Conservation (phyloP, 148 eudicot genomes). For the Tetragonia tetragonoides region DNA sequence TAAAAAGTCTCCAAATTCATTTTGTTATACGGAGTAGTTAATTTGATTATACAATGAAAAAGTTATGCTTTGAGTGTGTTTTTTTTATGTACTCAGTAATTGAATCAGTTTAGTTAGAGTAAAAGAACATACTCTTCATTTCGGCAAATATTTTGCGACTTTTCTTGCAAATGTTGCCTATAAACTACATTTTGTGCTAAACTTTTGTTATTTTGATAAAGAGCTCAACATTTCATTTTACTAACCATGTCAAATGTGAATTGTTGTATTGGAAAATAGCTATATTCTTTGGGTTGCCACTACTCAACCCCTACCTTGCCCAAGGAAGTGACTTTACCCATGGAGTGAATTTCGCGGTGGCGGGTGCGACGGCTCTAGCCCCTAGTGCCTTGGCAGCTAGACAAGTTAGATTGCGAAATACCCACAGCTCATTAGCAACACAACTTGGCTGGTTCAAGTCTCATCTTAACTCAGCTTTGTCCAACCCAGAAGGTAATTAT, state of each 20-base stretch:
- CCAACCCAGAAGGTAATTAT: neutral
- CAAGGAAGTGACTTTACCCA: slow-evolving; percentile 31
- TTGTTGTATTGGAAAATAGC: slow-evolving; percentile 14
- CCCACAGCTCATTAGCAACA: slow-evolving; percentile 16
- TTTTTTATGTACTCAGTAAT: no score
- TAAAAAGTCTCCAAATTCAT: no score
- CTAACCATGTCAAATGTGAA: neutral
- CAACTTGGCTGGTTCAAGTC: slow-evolving; percentile 32
- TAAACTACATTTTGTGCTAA: no score
- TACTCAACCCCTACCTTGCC: slow-evolving; percentile 33
- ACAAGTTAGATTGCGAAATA: neutral
- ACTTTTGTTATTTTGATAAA: no score
- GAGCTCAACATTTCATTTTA: neutral
- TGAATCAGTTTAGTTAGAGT: no score
- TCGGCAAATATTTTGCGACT: no score
- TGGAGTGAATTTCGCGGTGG: slow-evolving; percentile 45
- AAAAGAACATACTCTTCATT: no score
- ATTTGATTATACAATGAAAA: no score
- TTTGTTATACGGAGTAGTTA: no score
- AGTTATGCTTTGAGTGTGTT: no score
- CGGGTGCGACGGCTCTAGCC: slow-evolving; percentile 34
- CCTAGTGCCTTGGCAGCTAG: slow-evolving; percentile 19
- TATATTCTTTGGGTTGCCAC: slow-evolving; percentile 27
- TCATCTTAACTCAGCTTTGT: slow-evolving; percentile 22
- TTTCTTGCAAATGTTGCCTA: neutral